phyloP scores from a whole-genome alignment of 495 filamentous ascomycete species.

The Hypoxylon trugodes region DNA sequence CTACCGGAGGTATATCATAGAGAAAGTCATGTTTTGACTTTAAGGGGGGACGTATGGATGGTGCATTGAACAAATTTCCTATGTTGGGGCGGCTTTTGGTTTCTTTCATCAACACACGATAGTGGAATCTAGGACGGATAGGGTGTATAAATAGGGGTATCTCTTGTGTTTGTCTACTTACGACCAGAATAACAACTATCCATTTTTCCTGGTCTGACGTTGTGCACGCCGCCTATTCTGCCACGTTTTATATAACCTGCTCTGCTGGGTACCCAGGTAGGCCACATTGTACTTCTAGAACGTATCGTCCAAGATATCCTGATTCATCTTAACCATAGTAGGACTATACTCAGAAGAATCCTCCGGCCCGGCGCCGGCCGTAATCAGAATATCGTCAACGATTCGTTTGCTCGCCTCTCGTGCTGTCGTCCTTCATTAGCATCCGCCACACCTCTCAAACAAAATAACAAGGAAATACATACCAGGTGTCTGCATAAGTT shows the following conservation, averaged over 20 bases:
- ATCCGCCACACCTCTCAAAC: not conserved
- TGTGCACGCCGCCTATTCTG: not conserved
- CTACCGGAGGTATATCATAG: no score
- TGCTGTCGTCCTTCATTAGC: slow-evolving; percentile 57
- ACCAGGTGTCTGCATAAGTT: slow-evolving; percentile 92
- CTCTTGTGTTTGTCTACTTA: slow-evolving; percentile 33
- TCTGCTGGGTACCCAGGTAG: slow-evolving; percentile 4
- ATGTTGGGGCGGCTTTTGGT: not conserved
- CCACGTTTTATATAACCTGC: not conserved
- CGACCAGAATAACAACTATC: slow-evolving; percentile 14
- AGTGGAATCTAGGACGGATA: not conserved
- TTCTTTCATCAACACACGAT: not conserved
- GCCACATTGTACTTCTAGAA: slow-evolving; percentile 56
- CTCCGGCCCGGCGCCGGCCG: slow-evolving; percentile 75
- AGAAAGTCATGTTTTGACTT: no score
- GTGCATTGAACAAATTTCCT: no score
- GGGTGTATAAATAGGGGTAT: slow-evolving; percentile 30
- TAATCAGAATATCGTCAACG: slow-evolving; percentile 87
- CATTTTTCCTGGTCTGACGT: not conserved
- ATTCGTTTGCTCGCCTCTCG: slow-evolving; percentile 91
- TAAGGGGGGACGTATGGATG: no score
- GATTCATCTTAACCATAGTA: slow-evolving; percentile 74
- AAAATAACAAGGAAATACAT: slow-evolving; percentile 44
- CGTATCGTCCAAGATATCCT: slow-evolving; percentile 72
- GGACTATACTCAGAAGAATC: slow-evolving; percentile 71